Evolutionary conservation across 768 basidiomycete genomes (phyloP).

Genomic region (Boletus pseudopeckii): DNA sequence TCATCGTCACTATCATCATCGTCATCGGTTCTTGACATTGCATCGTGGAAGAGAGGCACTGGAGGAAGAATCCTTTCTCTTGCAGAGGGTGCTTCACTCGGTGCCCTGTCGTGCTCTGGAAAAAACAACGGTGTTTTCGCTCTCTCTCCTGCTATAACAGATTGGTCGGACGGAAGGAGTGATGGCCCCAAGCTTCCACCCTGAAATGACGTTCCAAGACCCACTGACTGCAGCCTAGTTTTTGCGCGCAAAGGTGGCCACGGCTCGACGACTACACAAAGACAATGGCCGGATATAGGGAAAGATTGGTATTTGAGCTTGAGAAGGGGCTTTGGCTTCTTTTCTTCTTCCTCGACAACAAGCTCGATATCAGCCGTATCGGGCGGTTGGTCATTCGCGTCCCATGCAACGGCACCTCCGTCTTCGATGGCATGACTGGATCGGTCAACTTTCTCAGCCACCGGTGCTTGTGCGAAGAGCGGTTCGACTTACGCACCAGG

Average conservation of each 20-base stretch:
- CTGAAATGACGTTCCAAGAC: conserved; percentile 25
- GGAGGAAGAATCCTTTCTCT: conserved; percentile 33
- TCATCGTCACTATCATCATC: conserved; percentile 42
- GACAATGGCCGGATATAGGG: conserved; percentile 63
- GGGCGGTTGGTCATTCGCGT: neutral
- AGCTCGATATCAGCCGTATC: conserved; percentile 33
- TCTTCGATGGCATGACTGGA: neutral
- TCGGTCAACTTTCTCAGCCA: neutral
- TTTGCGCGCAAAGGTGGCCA: conserved; percentile 53
- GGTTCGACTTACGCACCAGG: conserved; percentile 2
- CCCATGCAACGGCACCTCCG: neutral
- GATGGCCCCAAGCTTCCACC: conserved; percentile 30
- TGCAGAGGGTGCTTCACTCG: conserved; percentile 35
- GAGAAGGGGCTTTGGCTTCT: conserved; percentile 69
- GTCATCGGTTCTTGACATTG: conserved; percentile 26
- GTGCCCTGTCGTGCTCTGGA: conserved; percentile 53
- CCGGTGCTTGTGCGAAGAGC: neutral
- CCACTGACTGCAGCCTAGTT: conserved; percentile 32
- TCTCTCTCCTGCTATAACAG: conserved; percentile 28
- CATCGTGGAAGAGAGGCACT: conserved; percentile 44
- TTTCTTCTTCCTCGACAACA: conserved; percentile 55
- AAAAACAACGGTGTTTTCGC: conserved; percentile 70
- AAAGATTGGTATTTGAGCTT: conserved; percentile 70
- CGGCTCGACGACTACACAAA: conserved; percentile 83
- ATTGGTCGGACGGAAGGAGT: conserved; percentile 15